Conservation (phyloP, 768 basidiomycete genomes). For the Lepiota brunneoincarnata region DNA sequence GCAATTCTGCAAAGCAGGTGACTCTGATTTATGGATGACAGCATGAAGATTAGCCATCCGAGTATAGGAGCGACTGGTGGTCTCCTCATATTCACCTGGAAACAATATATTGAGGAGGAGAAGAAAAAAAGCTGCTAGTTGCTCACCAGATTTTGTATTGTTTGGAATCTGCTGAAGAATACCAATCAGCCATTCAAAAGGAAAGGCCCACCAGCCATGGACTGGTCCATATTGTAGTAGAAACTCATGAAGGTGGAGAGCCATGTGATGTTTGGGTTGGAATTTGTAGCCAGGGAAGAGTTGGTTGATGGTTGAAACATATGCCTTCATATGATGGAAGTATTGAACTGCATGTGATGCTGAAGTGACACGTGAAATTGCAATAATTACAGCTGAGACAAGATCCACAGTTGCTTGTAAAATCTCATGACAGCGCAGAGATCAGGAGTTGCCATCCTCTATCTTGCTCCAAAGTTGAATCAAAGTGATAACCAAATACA, state of each 20-base stretch:
- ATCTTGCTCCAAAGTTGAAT: slow-evolving; percentile 29
- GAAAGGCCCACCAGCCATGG: slow-evolving; percentile 33
- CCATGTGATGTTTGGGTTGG: slow-evolving; percentile 35
- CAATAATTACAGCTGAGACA: slow-evolving; percentile 17
- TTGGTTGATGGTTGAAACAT: slow-evolving; percentile 24
- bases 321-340: slow-evolving; percentile 18
- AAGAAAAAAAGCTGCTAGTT: neutral
- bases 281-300: slow-evolving; percentile 29
- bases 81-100: slow-evolving; percentile 20
- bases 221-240: slow-evolving; percentile 32
- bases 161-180: slow-evolving; percentile 16
- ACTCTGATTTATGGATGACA: slow-evolving; percentile 9
- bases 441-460: slow-evolving; percentile 4
- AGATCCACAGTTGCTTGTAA: slow-evolving; percentile 22
- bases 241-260: slow-evolving; percentile 32
- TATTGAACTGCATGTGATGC: slow-evolving; percentile 7
- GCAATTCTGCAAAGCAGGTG: slow-evolving; percentile 13
- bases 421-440: slow-evolving; percentile 23
- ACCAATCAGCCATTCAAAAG: slow-evolving; percentile 33
- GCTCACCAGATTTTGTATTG: slow-evolving; percentile 17
- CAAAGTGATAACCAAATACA: slow-evolving; percentile 31
- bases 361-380: slow-evolving; percentile 19
- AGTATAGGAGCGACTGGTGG: slow-evolving; percentile 15
- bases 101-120: neutral
- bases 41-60: slow-evolving; percentile 15